Conservation (phyloP, 1,284 basidiomycete species). For the Malassezia globosa region DNA sequence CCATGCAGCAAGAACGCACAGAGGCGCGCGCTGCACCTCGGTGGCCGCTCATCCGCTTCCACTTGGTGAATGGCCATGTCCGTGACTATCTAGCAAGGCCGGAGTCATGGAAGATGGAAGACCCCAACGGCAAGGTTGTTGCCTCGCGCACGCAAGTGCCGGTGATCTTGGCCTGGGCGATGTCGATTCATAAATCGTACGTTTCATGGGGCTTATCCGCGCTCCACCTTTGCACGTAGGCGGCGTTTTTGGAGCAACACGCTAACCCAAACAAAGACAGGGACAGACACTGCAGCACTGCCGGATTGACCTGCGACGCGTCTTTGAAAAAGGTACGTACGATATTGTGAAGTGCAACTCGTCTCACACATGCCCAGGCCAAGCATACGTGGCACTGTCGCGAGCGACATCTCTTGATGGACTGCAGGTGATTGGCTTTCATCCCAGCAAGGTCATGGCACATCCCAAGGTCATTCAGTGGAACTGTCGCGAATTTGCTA, state of each 20-base stretch:
- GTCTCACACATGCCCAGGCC: slow-evolving; percentile 45
- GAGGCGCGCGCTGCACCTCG: neutral
- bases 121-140: slow-evolving; percentile 45
- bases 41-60: slow-evolving; percentile 41
- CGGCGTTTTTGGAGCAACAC: too few species aligned
- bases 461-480: slow-evolving; percentile 37
- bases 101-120: slow-evolving; percentile 48
- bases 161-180: slow-evolving; percentile 44
- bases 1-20: neutral
- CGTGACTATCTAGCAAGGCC: slow-evolving; percentile 31
- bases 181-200: slow-evolving; percentile 47
- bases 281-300: slow-evolving; percentile 43
- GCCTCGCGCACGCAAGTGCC: slow-evolving; percentile 39
- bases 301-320: slow-evolving; percentile 37
- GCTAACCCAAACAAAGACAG: too few species aligned
- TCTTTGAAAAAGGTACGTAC: slow-evolving; percentile 46
- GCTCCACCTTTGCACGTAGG: neutral
- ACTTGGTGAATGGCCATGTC: slow-evolving; percentile 23
- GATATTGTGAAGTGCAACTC: slow-evolving; percentile 8
- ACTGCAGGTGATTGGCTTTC: slow-evolving; percentile 76
- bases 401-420: slow-evolving; percentile 84
- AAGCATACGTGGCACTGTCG: slow-evolving; percentile 90
- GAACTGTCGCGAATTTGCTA: slow-evolving; percentile 18
- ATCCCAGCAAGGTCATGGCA: slow-evolving; percentile 34
- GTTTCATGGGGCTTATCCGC: too few species aligned